Base-by-base conservation (phyloP, 2,329 filamentous ascomycete genomes). In the Cryphonectria carpinicola region DNA sequence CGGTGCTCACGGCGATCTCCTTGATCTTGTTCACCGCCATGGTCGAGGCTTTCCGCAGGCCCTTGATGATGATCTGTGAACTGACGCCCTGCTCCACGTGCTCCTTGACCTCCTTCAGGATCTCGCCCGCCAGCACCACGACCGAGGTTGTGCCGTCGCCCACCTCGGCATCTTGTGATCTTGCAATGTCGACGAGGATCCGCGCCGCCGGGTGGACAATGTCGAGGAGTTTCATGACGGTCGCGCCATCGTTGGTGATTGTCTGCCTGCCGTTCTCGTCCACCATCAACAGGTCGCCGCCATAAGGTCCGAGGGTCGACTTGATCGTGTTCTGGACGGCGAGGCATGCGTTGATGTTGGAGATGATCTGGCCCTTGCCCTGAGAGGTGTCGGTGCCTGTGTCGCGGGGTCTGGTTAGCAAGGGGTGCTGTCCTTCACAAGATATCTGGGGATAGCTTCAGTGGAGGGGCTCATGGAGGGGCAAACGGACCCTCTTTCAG, bases 211-310 rank as follows among this genome's bases (percentile, higher is more conserved):
- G 96, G 85, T 99, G 96, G 73, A 99, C 93, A 78, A 99, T 98
- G 81, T 99, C 96, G 80, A 99, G 92, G 69, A 99, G 92, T 93
- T 98, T 98, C 96, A 99, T 99, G 73, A 98, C 96, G 66, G 96
- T 99, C 65, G 96, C 96, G 79, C 96, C 96, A 85, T 99, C 96
- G 84, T 99, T 99, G 77, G 96, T 99, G 80, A 99, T 98, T 69
- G 96, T 99, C 85, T 98, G 94, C 82, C 85, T 91, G 81, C 96
- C 96, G 86, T 98, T 98, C 82, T 90, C 91, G 83, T 98, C 96
- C 70, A 98, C 95, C 84, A 99, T 91, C 81, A 99, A 87, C 80
- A 98, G 85, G 84, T 99, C 96, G 79, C 96, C 96, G 80, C 96
- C 96, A 83, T 98, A 99, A 46, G 96, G 96, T 56, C 96, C 96